Conservation (phyloP, 768 basidiomycete species). For the Lactarius quietus region DNA sequence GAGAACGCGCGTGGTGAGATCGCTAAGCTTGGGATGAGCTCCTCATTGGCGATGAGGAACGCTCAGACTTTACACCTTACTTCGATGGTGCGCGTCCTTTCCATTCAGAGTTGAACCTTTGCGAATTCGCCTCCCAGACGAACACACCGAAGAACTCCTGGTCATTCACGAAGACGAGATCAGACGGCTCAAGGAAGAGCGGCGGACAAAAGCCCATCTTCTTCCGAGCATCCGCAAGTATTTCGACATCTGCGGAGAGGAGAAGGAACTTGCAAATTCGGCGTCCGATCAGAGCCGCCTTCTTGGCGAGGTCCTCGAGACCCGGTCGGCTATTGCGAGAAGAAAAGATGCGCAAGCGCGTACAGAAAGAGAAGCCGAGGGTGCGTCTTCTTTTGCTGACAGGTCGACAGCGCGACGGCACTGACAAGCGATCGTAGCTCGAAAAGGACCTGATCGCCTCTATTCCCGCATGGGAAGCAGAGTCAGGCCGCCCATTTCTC, state of each 20-base stretch:
- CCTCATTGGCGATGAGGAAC: conserved; percentile 80
- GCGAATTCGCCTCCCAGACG: conserved; percentile 47
- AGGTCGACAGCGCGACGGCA: neutral
- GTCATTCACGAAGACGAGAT: conserved; percentile 85
- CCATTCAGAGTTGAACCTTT: neutral
- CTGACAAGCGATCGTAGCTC: conserved; percentile 47
- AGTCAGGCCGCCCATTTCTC: conserved; percentile 68
- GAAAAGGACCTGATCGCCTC: conserved; percentile 79
- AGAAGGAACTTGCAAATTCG: conserved; percentile 79
- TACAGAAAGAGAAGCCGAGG: conserved; percentile 87
- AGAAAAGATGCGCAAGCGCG: conserved; percentile 96
- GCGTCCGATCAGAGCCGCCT: conserved; percentile 80
- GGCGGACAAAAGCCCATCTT: conserved; percentile 71
- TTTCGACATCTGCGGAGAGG: conserved; percentile 85
- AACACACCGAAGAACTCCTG: conserved; percentile 86
- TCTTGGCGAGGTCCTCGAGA: conserved; percentile 78
- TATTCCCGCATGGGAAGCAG: conserved; percentile 85
- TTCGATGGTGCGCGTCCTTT: conserved; percentile 60
- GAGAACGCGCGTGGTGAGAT: conserved; percentile 80
- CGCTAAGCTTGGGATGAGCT: conserved; percentile 79
- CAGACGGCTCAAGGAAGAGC: conserved; percentile 74
- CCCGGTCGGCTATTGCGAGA: conserved; percentile 86
- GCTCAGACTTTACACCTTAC: conserved; percentile 75
- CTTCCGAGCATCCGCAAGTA: conserved; percentile 80
- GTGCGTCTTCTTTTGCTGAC: conserved; percentile 43